Conservation (phyloP, 441 rosid species). For the Jatropha podagrica region DNA sequence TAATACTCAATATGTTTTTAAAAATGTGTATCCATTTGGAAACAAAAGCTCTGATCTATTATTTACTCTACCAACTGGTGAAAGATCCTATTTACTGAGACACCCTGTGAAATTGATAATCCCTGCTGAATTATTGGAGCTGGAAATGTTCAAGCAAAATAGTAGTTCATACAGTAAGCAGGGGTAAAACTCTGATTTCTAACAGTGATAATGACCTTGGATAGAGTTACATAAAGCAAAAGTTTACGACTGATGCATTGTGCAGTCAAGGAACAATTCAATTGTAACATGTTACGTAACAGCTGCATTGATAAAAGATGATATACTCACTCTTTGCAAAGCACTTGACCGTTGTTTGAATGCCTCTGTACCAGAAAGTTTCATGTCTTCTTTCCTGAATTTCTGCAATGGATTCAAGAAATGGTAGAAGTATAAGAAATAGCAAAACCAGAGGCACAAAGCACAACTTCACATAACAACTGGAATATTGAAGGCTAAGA, state of each 20-base stretch:
- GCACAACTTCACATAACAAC: background rate
- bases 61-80: background rate
- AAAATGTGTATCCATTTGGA: background rate
- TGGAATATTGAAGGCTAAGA: background rate
- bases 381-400: slow-evolving; percentile 88
- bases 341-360: slow-evolving; percentile 75
- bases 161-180: background rate
- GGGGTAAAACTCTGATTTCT: background rate
- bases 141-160: background rate
- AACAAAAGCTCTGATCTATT: background rate
- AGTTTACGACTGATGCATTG: too few relatives aligned
- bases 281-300: background rate
- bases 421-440: background rate
- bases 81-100: background rate
- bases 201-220: background rate
- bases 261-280: background rate
- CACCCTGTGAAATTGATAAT: background rate
- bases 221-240: background rate
- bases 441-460: slow-evolving; percentile 1
- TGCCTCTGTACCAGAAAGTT: slow-evolving; percentile 87
- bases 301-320: background rate
- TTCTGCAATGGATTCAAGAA: slow-evolving; percentile 46
- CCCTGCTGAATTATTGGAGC: background rate
- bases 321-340: slow-evolving; percentile 63
- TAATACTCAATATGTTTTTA: background rate